Evolutionary conservation across 2,329 filamentous ascomycete genomes (phyloP).

Genomic region (Xylaria arbuscula): DNA sequence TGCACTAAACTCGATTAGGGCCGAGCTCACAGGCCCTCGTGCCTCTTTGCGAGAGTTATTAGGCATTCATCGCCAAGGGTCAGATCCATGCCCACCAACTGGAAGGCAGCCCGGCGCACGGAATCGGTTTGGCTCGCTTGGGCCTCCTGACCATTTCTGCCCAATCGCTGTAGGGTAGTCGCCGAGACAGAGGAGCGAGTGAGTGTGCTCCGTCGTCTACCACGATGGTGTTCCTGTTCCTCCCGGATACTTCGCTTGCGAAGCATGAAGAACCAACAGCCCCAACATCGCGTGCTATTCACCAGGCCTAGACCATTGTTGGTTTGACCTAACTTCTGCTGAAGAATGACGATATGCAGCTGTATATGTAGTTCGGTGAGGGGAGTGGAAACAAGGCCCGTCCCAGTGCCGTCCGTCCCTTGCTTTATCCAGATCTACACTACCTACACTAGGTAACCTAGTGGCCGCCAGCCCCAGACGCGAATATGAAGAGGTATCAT

Average conservation of each 20-base stretch:
- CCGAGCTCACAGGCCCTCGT: conserved; percentile 42
- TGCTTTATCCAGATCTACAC: conserved; percentile 39
- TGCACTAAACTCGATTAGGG: conserved; percentile 47
- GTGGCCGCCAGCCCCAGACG: conserved; percentile 35
- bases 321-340: conserved; percentile 36
- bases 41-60: conserved; percentile 46
- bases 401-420: conserved; percentile 41
- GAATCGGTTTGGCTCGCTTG: conserved; percentile 54
- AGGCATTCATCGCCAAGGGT: conserved; percentile 50
- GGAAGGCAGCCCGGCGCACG: conserved; percentile 56
- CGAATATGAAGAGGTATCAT: conserved; percentile 35
- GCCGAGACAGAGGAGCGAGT: conserved; percentile 47
- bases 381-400: conserved; percentile 43
- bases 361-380: conserved; percentile 30
- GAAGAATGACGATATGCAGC: conserved; percentile 37
- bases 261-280: conserved; percentile 16
- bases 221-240: conserved; percentile 11
- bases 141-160: conserved; percentile 55
- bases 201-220: conserved; percentile 18
- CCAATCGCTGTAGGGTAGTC: conserved; percentile 53
- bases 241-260: conserved; percentile 24
- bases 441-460: conserved; percentile 31
- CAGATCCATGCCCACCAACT: conserved; percentile 56
- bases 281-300: conserved; percentile 13
- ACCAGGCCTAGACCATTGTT: conserved; percentile 29